Evolutionary conservation across 352 stramenopile species (phyloP), one percentile per base, ranked within the genome.

Genomic region (Globisporangium recalcitrans): DNA sequence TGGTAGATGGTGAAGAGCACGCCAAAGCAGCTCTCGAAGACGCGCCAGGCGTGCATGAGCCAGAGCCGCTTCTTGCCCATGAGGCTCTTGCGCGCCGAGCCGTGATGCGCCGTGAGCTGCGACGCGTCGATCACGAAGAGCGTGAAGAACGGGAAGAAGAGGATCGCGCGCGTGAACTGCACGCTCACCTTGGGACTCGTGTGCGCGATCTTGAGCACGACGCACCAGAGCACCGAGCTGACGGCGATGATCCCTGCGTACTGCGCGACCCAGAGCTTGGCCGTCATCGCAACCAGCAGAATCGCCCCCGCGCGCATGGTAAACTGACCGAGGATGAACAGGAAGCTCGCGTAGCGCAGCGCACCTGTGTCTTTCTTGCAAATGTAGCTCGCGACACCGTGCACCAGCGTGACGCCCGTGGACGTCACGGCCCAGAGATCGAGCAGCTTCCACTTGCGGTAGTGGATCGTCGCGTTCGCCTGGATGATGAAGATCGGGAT

Each of bases 391-490:
- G 69, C 59, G 29, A 80, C 73, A 10, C 73, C 81, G 40, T 74
- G 70, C 26, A 83, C 47, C 1, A 90, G 67, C 21, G 77, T 82
- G 42, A 88, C 19, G 11, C 74, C 73, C 2, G 79, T 87, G 0
- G 80, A 82, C 24, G 65, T 52, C 16, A 89, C 79, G 0, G 81
- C 77, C 63, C 79, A 85, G 1, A 91, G 62, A 52, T 91, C 81
- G 26, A 87, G 67, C 34, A 82, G 58, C 44, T 84, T 68, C 79
- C 78, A 88, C 74, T 89, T 91, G 71, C 79, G 81, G 67, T 91
- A 91, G 69, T 91, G 79, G 59, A 91, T 88, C 8, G 79, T 91
- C 8, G 81, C 81, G 48, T 91, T 91, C 9, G 81, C 77, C 38
- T 91, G 81, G 53, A 91, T 71, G 52, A 91, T 58, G 51, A 91